Evolutionary conservation across 2,329 filamentous ascomycete species (phyloP).

Genomic region (Coniella lustricola): DNA sequence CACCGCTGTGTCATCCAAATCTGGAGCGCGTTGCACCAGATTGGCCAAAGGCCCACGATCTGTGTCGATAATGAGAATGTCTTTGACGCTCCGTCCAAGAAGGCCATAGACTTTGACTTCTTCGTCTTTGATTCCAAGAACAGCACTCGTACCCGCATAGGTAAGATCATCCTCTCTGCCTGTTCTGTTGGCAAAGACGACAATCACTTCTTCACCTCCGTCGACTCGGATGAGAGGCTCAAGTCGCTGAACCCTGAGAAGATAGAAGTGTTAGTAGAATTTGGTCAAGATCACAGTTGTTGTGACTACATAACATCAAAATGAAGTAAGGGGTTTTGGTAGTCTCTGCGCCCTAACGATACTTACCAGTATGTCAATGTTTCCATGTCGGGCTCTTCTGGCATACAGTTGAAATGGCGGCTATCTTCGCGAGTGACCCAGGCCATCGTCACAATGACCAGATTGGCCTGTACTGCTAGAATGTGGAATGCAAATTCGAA

Average conservation of each 20-base stretch:
- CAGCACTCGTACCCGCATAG: constrained; percentile 58
- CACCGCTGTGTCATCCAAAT: not conserved
- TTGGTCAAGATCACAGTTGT: too few species aligned
- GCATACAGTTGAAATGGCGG: constrained; percentile 32
- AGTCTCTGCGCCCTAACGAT: too few species aligned
- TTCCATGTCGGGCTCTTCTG: constrained; percentile 49
- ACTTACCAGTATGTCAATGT: constrained; percentile 55
- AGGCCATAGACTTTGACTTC: constrained; percentile 54
- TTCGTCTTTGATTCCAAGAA: constrained; percentile 50
- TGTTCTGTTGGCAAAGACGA: constrained; percentile 56
- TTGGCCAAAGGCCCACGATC: constrained; percentile 28
- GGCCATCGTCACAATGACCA: constrained; percentile 69
- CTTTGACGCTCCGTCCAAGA: constrained; percentile 54
- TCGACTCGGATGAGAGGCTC: constrained; percentile 44
- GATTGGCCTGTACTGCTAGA: constrained; percentile 45
- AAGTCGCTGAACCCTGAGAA: constrained; percentile 46
- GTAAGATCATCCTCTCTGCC: constrained; percentile 52
- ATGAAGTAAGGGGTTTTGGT: too few species aligned
- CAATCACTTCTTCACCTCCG: constrained; percentile 42
- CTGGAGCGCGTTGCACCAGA: constrained; percentile 27
- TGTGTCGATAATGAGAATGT: constrained; percentile 53
- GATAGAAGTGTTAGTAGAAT: not conserved
- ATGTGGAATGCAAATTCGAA: constrained; percentile 51
- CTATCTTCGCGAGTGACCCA: constrained; percentile 53
- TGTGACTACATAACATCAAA: too few species aligned